Percentiles rank a stretch among this genome's conserved stretches.
phyloP scores from a whole-genome alignment of 2,329 filamentous ascomycete genomes.

The Beauveria pseudobassiana region DNA sequence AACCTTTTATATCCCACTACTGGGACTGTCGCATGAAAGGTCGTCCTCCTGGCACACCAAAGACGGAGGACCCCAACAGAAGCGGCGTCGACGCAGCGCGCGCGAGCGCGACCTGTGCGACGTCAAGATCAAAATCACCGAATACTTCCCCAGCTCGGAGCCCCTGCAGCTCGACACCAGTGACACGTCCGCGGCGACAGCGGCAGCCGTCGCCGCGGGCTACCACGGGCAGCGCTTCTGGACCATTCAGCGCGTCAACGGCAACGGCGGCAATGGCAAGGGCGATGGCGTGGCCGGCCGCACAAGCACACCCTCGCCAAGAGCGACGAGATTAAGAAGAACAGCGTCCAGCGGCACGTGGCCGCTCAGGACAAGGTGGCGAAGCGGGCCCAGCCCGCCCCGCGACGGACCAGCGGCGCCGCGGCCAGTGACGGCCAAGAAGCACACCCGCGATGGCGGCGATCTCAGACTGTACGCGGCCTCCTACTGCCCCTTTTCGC shows the following conservation, averaged over 20 bases:
- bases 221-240: slow-evolving; percentile 52
- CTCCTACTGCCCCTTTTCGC: slow-evolving; percentile 82
- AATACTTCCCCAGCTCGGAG: slow-evolving; percentile 55
- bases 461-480: slow-evolving; percentile 73
- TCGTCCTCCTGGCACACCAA: slow-evolving; percentile 68
- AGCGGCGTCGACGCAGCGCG: slow-evolving; percentile 71
- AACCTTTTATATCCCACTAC: slow-evolving; percentile 76
- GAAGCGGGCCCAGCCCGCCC: slow-evolving; percentile 60
- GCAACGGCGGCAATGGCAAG: slow-evolving; percentile 66
- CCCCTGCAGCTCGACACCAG: slow-evolving; percentile 22
- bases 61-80: slow-evolving; percentile 72
- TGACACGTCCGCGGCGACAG: slow-evolving; percentile 10
- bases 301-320: slow-evolving; percentile 67
- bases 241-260: slow-evolving; percentile 71
- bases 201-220: slow-evolving; percentile 27
- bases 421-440: slow-evolving; percentile 62
- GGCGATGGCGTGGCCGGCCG: slow-evolving; percentile 60
- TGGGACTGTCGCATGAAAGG: slow-evolving; percentile 81
- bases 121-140: slow-evolving; percentile 80
- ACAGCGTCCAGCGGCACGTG: slow-evolving; percentile 61
- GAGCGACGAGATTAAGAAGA: slow-evolving; percentile 76
- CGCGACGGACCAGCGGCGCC: slow-evolving; percentile 63
- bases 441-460: slow-evolving; percentile 62
- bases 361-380: slow-evolving; percentile 58
- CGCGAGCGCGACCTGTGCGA: slow-evolving; percentile 73